Percentiles rank a stretch among this genome's conserved stretches.
Evolutionary conservation across 176 grass and related monocot genomes (phyloP).

Genomic region (Raddia distichophylla): DNA sequence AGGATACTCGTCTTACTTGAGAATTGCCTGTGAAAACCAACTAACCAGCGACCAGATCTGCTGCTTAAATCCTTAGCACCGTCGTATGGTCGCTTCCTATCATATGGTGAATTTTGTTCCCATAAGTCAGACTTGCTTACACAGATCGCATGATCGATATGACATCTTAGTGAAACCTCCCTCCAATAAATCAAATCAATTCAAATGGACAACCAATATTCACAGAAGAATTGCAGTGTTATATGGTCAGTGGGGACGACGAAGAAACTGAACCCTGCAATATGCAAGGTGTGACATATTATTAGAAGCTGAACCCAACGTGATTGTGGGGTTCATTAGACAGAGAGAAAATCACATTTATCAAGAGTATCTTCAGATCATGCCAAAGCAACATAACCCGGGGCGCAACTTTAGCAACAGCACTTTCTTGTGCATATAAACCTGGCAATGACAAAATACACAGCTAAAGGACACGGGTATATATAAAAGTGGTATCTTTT

Average conservation of each 20-base stretch:
- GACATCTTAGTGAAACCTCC: not conserved
- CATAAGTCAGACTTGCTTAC: constrained; percentile 59
- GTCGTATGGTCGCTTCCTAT: constrained; percentile 34
- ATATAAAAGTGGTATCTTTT: not conserved
- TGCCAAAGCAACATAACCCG: not conserved
- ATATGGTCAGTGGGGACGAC: not conserved
- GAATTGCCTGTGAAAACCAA: constrained; percentile 36
- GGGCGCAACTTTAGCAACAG: not conserved
- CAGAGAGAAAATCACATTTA: not conserved
- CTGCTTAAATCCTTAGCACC: constrained; percentile 52
- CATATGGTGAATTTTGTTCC: constrained; percentile 62
- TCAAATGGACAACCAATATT: not conserved
- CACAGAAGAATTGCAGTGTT: not conserved
- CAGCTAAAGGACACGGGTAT: not conserved
- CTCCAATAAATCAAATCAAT: not conserved
- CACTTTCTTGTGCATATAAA: not conserved
- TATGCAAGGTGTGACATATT: not conserved
- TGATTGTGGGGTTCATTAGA: not conserved
- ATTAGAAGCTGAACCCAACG: not conserved
- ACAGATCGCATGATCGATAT: not conserved
- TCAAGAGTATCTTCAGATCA: not conserved
- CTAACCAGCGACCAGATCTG: constrained; percentile 37
- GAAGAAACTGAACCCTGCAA: not conserved
- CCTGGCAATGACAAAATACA: not conserved
- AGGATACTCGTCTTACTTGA: constrained; percentile 52